phyloP scores from a whole-genome alignment of 768 basidiomycete genomes.

The Sutorius australiensis region DNA sequence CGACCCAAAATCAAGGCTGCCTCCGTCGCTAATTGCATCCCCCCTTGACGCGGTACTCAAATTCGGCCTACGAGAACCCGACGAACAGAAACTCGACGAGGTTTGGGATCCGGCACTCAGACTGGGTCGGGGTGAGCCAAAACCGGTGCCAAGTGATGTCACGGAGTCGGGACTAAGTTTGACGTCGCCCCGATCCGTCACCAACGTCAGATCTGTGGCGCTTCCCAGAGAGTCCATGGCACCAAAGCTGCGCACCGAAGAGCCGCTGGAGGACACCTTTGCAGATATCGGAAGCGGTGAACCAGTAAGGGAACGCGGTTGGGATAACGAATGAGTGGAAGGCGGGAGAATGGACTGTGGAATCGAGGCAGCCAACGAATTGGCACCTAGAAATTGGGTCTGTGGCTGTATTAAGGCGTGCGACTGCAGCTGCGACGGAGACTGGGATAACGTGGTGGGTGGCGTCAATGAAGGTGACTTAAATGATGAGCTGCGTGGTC shows the following conservation, averaged over 20 bases:
- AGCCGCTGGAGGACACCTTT: constrained; percentile 20
- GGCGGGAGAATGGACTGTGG: constrained; percentile 22
- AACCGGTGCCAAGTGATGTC: constrained; percentile 23
- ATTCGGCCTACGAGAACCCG: constrained; percentile 23
- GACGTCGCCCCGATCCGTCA: constrained; percentile 24
- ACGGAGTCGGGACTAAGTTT: constrained; percentile 26
- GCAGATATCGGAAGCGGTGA: constrained; percentile 26
- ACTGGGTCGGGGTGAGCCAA: constrained; percentile 25
- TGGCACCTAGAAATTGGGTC: constrained; percentile 12
- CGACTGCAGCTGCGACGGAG: constrained; percentile 19
- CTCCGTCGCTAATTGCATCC: constrained; percentile 17
- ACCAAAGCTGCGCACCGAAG: constrained; percentile 19
- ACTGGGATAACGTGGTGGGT: constrained; percentile 14
- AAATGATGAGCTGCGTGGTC: constrained; percentile 22
- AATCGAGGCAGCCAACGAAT: constrained; percentile 15
- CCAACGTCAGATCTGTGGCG: constrained; percentile 21
- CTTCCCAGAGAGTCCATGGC: constrained; percentile 7
- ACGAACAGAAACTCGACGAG: constrained; percentile 24
- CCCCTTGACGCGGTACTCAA: constrained; percentile 18
- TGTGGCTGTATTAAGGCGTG: constrained; percentile 18
- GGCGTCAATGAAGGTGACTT: constrained; percentile 23
- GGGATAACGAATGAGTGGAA: constrained; percentile 22
- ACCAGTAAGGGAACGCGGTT: constrained; percentile 28
- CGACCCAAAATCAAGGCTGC: constrained; percentile 12
- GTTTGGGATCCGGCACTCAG: constrained; percentile 28